These are phyloP conservation scores for Lasiodiplodia sp. DNA, from an alignment of 2,329 filamentous ascomycete species.

Conservation along the genomic window DNA sequence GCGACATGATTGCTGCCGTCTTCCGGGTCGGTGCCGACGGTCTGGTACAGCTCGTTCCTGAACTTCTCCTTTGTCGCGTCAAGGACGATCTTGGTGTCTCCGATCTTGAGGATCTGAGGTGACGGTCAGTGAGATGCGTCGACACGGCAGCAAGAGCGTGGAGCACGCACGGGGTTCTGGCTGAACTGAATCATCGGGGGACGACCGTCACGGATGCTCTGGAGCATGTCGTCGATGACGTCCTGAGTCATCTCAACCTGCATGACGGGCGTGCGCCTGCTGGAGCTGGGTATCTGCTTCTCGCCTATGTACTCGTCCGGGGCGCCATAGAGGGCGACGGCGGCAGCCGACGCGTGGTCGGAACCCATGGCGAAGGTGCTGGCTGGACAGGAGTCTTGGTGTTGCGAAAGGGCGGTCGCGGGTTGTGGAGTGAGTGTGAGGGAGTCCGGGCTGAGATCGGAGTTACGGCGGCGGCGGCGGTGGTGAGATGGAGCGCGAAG, in stretches of 20 bases:
- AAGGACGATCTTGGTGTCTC: constrained; percentile 63
- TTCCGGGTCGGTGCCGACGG: constrained; percentile 50
- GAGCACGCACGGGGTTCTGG: constrained; percentile 46
- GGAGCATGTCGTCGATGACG: constrained; percentile 50
- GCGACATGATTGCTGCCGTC: constrained; percentile 54
- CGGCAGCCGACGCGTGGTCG: constrained; percentile 37
- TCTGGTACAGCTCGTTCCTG: constrained; percentile 65
- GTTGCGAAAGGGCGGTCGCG: background rate
- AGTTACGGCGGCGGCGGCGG: constrained; percentile 5
- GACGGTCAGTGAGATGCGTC: constrained; percentile 38
- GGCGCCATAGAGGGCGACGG: constrained; percentile 49
- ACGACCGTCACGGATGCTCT: constrained; percentile 46
- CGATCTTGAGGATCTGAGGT: constrained; percentile 62
- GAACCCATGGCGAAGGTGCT: constrained; percentile 40
- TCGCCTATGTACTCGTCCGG: constrained; percentile 46
- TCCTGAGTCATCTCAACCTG: constrained; percentile 51
- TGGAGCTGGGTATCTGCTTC: constrained; percentile 39
- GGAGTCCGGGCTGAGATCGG: constrained; percentile 20
- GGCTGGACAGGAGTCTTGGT: background rate
- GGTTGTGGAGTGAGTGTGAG: constrained; percentile 17
- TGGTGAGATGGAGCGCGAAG: constrained; percentile 25
- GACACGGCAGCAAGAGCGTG: background rate
- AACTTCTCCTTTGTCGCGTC: constrained; percentile 61
- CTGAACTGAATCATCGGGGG: constrained; percentile 49
- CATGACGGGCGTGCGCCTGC: constrained; percentile 48